A percentile compares a stretch with the other conserved stretches of the same genome.
Evolutionary conservation across 768 basidiomycete genomes (phyloP).

Genomic region (Serendipita sp.): DNA sequence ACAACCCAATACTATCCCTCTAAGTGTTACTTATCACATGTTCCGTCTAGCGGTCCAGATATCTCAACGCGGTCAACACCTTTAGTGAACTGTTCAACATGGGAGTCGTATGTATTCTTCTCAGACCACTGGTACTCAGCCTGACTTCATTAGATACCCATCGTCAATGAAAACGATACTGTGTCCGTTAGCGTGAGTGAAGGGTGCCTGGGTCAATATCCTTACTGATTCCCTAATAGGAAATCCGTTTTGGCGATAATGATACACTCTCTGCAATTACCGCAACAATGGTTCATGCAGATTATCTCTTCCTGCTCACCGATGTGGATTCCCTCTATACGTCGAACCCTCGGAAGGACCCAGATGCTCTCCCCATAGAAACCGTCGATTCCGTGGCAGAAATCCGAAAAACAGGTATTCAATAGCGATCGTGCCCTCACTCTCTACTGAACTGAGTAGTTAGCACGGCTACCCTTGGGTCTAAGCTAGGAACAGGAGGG

Average conservation of each 20-base stretch:
- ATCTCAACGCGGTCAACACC: slow-evolving; percentile 93
- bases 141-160: slow-evolving; percentile 31
- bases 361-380: slow-evolving; percentile 61
- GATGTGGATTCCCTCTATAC: slow-evolving; percentile 96
- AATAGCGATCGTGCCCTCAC: neutral
- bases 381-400: slow-evolving; percentile 68
- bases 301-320: slow-evolving; percentile 90
- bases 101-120: slow-evolving; percentile 51
- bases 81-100: slow-evolving; percentile 79
- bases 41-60: slow-evolving; percentile 65
- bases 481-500: slow-evolving; percentile 88
- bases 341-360: slow-evolving; percentile 85
- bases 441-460: slow-evolving; percentile 33
- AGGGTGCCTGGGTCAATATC: neutral
- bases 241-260: slow-evolving; percentile 99
- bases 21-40: neutral
- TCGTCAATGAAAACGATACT: slow-evolving; percentile 98
- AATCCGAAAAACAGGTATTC: slow-evolving; percentile 62
- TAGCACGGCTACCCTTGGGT: slow-evolving; percentile 82
- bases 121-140: neutral
- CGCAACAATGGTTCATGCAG: slow-evolving; percentile 93
- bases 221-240: slow-evolving; percentile 30
- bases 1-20: slow-evolving; percentile 16
- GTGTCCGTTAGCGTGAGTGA: slow-evolving; percentile 83
- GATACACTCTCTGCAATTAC: slow-evolving; percentile 97